phyloP scores from a whole-genome alignment of 2,329 filamentous ascomycete genomes.

The Dactylellina haptotyla region DNA sequence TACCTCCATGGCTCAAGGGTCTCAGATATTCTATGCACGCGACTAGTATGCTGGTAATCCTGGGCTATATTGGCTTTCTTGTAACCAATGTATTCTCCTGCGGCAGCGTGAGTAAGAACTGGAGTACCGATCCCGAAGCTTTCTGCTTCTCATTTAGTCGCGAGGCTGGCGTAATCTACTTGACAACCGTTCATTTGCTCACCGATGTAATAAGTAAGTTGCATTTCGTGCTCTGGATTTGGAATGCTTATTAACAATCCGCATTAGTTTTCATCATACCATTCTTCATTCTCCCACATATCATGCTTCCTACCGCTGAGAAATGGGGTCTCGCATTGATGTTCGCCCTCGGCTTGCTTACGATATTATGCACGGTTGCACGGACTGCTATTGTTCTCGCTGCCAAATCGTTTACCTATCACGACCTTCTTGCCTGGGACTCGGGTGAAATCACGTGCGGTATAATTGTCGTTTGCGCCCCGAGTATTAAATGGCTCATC shows the following conservation, averaged over 20 bases:
- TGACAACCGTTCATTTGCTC: slow-evolving; percentile 47
- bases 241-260: not conserved
- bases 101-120: slow-evolving; percentile 37
- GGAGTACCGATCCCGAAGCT: slow-evolving; percentile 38
- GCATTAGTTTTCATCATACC: slow-evolving; percentile 49
- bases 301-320: slow-evolving; percentile 49
- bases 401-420: slow-evolving; percentile 45
- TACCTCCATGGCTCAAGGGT: slow-evolving; percentile 47
- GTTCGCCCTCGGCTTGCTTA: slow-evolving; percentile 48
- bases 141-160: slow-evolving; percentile 51
- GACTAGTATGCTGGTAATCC: slow-evolving; percentile 36
- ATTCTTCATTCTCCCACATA: slow-evolving; percentile 51
- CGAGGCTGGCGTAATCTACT: slow-evolving; percentile 37
- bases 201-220: slow-evolving; percentile 49
- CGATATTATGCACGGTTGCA: slow-evolving; percentile 44
- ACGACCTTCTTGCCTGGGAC: slow-evolving; percentile 50
- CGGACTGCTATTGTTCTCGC: slow-evolving; percentile 48
- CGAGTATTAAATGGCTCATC: slow-evolving; percentile 50
- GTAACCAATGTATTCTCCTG: slow-evolving; percentile 52
- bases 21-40: slow-evolving; percentile 39
- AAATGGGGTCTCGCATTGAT: slow-evolving; percentile 47
- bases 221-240: not conserved
- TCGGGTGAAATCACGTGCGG: slow-evolving; percentile 52
- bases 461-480: slow-evolving; percentile 46
- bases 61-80: slow-evolving; percentile 47